These are phyloP conservation scores for Tolypocladium inflatum DNA, from an alignment of 2,329 filamentous ascomycete genomes.

Conservation along the genomic window DNA sequence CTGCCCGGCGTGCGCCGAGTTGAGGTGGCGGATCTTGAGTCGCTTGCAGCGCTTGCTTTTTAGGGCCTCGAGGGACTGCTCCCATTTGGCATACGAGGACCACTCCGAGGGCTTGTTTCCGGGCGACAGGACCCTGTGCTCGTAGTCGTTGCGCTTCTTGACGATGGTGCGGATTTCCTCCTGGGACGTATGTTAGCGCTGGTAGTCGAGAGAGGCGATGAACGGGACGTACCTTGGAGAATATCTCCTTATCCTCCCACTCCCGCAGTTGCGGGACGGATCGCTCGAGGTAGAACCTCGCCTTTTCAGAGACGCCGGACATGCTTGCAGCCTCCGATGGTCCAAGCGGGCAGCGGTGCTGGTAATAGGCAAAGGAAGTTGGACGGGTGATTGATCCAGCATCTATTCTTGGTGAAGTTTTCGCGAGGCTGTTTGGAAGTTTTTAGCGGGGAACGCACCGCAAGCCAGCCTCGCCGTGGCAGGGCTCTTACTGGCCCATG, in stretches of 20 bases:
- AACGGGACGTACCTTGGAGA: constrained; percentile 53
- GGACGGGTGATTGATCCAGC: background rate
- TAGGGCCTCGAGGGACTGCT: constrained; percentile 61
- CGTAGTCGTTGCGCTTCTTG: constrained; percentile 83
- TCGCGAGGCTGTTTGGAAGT: constrained; percentile 12
- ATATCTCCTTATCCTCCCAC: constrained; percentile 86
- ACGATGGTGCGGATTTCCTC: constrained; percentile 87
- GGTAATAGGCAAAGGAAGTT: background rate
- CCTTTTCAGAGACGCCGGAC: constrained; percentile 84
- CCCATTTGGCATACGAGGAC: constrained; percentile 70
- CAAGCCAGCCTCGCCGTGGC: background rate
- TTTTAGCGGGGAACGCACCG: constrained; percentile 12
- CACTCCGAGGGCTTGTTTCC: constrained; percentile 71
- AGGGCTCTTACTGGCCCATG: background rate
- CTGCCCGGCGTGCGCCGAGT: constrained; percentile 62
- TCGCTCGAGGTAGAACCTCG: constrained; percentile 88
- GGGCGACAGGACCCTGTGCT: constrained; percentile 80
- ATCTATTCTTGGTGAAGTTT: constrained; percentile 8
- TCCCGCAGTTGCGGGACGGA: constrained; percentile 87
- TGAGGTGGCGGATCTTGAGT: constrained; percentile 60
- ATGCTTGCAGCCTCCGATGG: constrained; percentile 34
- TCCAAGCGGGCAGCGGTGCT: background rate
- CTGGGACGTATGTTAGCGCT: constrained; percentile 29
- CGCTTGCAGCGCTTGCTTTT: constrained; percentile 76
- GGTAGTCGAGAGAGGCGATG: constrained; percentile 3